Conservation (phyloP, 306 rosid species). For the Lathyrus tuberosus region DNA sequence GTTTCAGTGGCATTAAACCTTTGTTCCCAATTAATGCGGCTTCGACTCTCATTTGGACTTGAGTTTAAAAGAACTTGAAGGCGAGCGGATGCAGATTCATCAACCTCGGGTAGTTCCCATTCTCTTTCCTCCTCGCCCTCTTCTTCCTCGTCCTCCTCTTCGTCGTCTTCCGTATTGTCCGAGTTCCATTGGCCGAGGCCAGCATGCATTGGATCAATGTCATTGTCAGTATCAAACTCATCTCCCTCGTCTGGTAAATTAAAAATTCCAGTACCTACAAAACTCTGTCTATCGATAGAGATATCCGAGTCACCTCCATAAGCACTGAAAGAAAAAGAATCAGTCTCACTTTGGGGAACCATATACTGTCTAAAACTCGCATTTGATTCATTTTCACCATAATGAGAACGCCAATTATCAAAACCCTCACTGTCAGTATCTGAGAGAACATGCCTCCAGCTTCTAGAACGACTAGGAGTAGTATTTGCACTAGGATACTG, state of each 20-base stretch:
- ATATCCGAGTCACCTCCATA: slow-evolving; percentile 91
- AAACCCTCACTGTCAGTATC: slow-evolving; percentile 85
- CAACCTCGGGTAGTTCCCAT: slow-evolving; percentile 60
- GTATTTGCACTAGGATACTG: slow-evolving; percentile 65
- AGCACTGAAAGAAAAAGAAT: slow-evolving; percentile 65
- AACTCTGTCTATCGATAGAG: slow-evolving; percentile 73
- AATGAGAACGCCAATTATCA: slow-evolving; percentile 64
- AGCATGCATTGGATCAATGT: slow-evolving; percentile 96
- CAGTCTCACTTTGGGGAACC: slow-evolving; percentile 63
- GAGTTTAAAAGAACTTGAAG: slow-evolving; percentile 51
- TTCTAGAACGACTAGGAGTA: slow-evolving; percentile 73
- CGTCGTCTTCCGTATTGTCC: slow-evolving; percentile 56
- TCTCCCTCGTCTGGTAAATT: slow-evolving; percentile 53
- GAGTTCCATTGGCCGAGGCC: slow-evolving; percentile 72
- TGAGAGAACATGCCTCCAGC: slow-evolving; percentile 66
- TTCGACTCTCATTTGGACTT: slow-evolving; percentile 47
- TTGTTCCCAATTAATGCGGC: slow-evolving; percentile 46
- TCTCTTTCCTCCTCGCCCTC: slow-evolving; percentile 49
- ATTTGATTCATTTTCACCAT: slow-evolving; percentile 77
- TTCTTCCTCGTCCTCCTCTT: slow-evolving; percentile 45
- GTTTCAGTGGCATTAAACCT: slow-evolving; percentile 49
- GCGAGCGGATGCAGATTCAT: slow-evolving; percentile 52
- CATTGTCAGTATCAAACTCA: slow-evolving; percentile 72
- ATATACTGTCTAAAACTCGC: slow-evolving; percentile 60
- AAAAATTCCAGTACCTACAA: slow-evolving; percentile 59